Conservation (phyloP, 2,329 filamentous ascomycete species). For the Penicillium sp. region DNA sequence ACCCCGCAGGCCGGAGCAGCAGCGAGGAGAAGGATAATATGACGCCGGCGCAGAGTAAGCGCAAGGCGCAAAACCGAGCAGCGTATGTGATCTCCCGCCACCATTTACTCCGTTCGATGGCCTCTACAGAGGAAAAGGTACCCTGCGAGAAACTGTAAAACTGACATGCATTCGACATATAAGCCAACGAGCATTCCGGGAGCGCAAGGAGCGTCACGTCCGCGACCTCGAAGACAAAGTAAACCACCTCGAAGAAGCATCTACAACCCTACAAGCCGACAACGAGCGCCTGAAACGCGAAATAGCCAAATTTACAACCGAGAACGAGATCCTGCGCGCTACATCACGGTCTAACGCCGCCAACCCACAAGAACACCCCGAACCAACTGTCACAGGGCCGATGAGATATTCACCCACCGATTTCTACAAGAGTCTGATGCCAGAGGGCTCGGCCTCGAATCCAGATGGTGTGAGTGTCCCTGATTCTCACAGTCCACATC, state of each 20-base stretch:
- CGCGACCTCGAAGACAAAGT: slow-evolving; percentile 90
- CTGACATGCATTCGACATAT: slow-evolving; percentile 4
- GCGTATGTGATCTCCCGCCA: slow-evolving; percentile 56
- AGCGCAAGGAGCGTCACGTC: slow-evolving; percentile 91
- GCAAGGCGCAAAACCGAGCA: slow-evolving; percentile 71
- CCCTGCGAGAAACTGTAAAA: neutral
- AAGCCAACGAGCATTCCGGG: slow-evolving; percentile 92
- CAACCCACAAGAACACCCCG: slow-evolving; percentile 32
- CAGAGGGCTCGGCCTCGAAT: slow-evolving; percentile 29
- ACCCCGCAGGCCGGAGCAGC: slow-evolving; percentile 43
- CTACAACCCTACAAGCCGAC: slow-evolving; percentile 70
- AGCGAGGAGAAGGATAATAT: slow-evolving; percentile 55
- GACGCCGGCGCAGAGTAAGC: slow-evolving; percentile 57
- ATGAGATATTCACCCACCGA: slow-evolving; percentile 70
- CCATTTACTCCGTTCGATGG: neutral
- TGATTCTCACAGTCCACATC: slow-evolving; percentile 40
- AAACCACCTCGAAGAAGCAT: slow-evolving; percentile 69
- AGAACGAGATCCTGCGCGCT: slow-evolving; percentile 88
- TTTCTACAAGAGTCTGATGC: slow-evolving; percentile 64
- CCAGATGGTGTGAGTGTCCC: slow-evolving; percentile 8
- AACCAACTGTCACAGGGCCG: slow-evolving; percentile 61
- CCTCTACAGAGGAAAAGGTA: neutral
- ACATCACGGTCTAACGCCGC: slow-evolving; percentile 57
- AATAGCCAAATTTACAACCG: slow-evolving; percentile 77
- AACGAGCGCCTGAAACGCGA: slow-evolving; percentile 85